Percentiles rank a stretch among this genome's conserved stretches.
These are phyloP conservation scores for Mycocentrospora acerina DNA, from an alignment of 2,329 filamentous ascomycete genomes.

Conservation along the genomic window DNA sequence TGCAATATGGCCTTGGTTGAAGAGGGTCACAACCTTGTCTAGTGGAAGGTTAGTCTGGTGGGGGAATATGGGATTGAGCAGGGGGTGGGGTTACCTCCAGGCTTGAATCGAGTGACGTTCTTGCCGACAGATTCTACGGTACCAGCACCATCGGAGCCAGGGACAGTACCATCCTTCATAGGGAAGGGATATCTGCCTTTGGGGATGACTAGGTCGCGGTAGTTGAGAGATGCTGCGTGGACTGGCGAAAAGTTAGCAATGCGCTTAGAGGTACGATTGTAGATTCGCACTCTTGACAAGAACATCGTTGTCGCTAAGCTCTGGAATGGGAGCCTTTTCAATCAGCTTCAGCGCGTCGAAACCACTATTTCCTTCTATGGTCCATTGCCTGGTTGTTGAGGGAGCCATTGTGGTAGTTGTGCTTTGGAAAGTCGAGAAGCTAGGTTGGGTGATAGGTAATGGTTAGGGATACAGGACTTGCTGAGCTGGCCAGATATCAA, in stretches of 20 bases:
- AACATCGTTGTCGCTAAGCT: constrained; percentile 69
- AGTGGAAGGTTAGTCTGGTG: constrained; percentile 3
- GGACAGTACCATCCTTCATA: constrained; percentile 44
- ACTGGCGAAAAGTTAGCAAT: constrained; percentile 35
- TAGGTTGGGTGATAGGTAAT: not conserved
- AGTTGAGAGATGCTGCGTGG: constrained; percentile 52
- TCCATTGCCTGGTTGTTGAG: constrained; percentile 59
- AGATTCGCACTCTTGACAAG: constrained; percentile 60
- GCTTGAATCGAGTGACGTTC: constrained; percentile 58
- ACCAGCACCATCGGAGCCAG: constrained; percentile 56
- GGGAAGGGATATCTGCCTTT: constrained; percentile 51
- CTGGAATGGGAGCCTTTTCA: constrained; percentile 55
- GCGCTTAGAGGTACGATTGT: not conserved
- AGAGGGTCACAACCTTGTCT: constrained; percentile 64
- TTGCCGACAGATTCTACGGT: constrained; percentile 56
- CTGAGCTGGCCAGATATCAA: too few species aligned
- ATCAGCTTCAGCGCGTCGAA: constrained; percentile 64
- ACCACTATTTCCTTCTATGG: constrained; percentile 54
- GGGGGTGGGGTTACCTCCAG: constrained; percentile 38
- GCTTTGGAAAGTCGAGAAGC: not conserved
- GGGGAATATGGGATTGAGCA: not conserved
- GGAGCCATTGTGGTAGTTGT: constrained; percentile 36
- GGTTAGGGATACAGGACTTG: not conserved
- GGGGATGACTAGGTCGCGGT: constrained; percentile 52
- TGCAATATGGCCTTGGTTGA: constrained; percentile 60